Conservation (phyloP, 768 basidiomycete species). For the Psilocybe cubensis region DNA sequence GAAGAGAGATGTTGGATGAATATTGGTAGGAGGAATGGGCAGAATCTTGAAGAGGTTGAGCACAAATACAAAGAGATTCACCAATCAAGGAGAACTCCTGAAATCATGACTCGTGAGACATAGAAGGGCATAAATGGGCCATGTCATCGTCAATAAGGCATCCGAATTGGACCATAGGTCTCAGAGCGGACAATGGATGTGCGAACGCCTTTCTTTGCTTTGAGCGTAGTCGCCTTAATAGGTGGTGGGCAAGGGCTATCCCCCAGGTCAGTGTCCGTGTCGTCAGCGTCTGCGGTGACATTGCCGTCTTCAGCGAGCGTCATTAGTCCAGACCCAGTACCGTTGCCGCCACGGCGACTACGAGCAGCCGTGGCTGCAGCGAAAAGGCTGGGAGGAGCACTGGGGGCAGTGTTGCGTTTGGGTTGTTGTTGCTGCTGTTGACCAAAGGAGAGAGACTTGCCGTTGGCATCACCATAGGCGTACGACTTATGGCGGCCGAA, state of each 20-base stretch:
- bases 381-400: conserved; percentile 56
- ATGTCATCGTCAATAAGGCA: conserved; percentile 43
- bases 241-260: conserved; percentile 90
- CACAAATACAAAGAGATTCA: neutral
- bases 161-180: conserved; percentile 67
- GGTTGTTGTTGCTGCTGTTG: conserved; percentile 45
- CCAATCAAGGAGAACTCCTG: neutral
- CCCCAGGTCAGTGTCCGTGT: conserved; percentile 78
- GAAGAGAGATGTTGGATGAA: neutral
- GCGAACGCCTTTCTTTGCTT: conserved; percentile 59
- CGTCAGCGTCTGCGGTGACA: conserved; percentile 63
- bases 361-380: conserved; percentile 74
- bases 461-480: conserved; percentile 80
- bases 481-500: conserved; percentile 92
- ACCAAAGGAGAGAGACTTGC: conserved; percentile 36
- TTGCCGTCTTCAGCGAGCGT: conserved; percentile 74
- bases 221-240: conserved; percentile 56
- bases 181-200: conserved; percentile 61
- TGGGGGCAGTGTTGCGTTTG: conserved; percentile 73
- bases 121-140: neutral
- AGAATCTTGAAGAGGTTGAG: neutral
- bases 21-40: neutral
- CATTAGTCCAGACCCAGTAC: conserved; percentile 46
- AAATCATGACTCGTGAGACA: neutral
- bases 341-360: conserved; percentile 58